Percentiles rank a stretch among this genome's conserved stretches.
phyloP scores from a whole-genome alignment of 805 yeast genomes.

The Spathaspora hagerdaliae region DNA sequence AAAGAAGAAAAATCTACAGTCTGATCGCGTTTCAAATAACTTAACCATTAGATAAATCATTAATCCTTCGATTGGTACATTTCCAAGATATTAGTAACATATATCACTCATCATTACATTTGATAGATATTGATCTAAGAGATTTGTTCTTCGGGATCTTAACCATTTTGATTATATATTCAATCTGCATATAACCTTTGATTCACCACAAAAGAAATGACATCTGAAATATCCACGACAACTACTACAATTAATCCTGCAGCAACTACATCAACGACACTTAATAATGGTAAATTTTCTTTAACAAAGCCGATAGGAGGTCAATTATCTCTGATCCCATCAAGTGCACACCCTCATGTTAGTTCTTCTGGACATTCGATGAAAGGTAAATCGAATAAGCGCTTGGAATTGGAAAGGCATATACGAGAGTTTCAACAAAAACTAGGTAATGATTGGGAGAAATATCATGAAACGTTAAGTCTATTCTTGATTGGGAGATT shows the following conservation, averaged over 20 bases:
- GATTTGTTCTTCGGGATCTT: too few species aligned
- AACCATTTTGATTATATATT: too few species aligned
- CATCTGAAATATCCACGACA: neutral
- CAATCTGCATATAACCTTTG: too few species aligned
- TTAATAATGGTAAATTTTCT: neutral
- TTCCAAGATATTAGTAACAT: too few species aligned
- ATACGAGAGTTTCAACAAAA: slow-evolving; percentile 70
- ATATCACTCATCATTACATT: too few species aligned
- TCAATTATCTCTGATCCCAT: neutral
- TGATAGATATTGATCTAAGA: too few species aligned
- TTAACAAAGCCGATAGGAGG: neutral
- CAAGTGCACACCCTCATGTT: neutral
- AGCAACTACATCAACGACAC: neutral
- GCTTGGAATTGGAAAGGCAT: slow-evolving; percentile 39
- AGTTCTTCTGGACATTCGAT: neutral
- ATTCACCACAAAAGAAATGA: neutral
- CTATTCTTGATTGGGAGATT: slow-evolving; percentile 74
- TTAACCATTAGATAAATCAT: too few species aligned
- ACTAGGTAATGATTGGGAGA: slow-evolving; percentile 81
- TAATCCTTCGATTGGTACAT: too few species aligned
- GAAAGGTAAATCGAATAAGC: slow-evolving; percentile 13
- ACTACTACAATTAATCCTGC: slow-evolving; percentile 1
- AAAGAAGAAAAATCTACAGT: too few species aligned
- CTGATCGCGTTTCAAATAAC: too few species aligned
- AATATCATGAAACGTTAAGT: slow-evolving; percentile 75